Base-by-base conservation (phyloP, 2,329 filamentous ascomycete genomes). In the Cryphonectria parasitica region DNA sequence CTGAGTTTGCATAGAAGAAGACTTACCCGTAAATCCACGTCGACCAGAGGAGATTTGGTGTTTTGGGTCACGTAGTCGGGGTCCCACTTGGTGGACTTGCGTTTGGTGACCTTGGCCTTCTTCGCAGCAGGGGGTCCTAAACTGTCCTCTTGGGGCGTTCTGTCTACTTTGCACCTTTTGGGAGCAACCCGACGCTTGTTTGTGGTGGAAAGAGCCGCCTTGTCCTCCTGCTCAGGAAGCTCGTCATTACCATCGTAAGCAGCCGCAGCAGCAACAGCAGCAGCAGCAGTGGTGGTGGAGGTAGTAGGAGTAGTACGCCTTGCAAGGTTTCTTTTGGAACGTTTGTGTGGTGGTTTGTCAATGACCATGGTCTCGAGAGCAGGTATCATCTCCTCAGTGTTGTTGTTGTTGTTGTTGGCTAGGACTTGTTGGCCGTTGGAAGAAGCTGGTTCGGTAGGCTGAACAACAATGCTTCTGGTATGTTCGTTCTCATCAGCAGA, bases 1-100 rank as follows among this genome's bases (percentile, higher is more conserved):
- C 19, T 49, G 22, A 19, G 17, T n/a, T 25, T 28, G 13, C 41
- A 5, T 8, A 5, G 43, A 71, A 60, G 68, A 43, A 25, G 4
- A 76, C 79, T 74, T 67, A 81, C 80, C 60, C 81, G 76, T 19
- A 82, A 73, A 22, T 80, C 78, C n/a, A 77, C 75, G 0, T 74
- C n/a, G 6, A 72, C 77, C 2, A 84, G 75, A 1, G 82, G 82
- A 0, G 82, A 79, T 25, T 76, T 77, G 0, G 75, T 64, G 70
- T 79, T 78, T 3, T 81, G 79, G 34, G 81, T 77, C 72, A 83
- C 80, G 56, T 74, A 74, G 25, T 76, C 75, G 0, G 77, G 73
- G 36, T 76, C 71, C 74, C 77, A 78, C 58, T 76, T 76, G 63
- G 75, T 77, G 25, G 71, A 45, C 45, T 6, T 39, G 31, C 60